Conservation (phyloP, 768 basidiomycete species). For the Roridomyces roridus region DNA sequence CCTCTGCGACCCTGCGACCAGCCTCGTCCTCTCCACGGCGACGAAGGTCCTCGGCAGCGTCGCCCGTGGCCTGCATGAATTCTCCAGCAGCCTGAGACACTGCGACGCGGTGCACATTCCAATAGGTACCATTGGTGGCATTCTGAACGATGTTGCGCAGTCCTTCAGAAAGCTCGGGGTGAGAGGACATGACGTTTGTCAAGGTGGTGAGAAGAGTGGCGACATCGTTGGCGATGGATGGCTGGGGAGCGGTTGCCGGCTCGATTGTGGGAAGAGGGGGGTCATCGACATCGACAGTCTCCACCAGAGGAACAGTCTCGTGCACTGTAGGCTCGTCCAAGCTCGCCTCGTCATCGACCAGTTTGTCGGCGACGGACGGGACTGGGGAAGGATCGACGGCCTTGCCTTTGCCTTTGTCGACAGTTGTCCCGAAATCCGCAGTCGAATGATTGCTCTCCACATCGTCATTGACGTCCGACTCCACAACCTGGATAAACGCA, state of each 20-base stretch:
- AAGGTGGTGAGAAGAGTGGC: conserved; percentile 64
- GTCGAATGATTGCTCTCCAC: conserved; percentile 40
- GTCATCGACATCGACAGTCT: conserved; percentile 32
- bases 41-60: conserved; percentile 51
- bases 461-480: conserved; percentile 39
- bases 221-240: conserved; percentile 69
- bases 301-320: neutral
- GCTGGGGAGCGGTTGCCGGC: conserved; percentile 30
- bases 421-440: conserved; percentile 27
- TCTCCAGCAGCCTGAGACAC: conserved; percentile 64
- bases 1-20: conserved; percentile 64
- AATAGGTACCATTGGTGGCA: conserved; percentile 70
- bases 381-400: conserved; percentile 34
- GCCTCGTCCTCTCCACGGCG: conserved; percentile 69
- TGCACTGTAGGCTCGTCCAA: conserved; percentile 2
- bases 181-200: conserved; percentile 58
- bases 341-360: conserved; percentile 23
- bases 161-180: conserved; percentile 76
- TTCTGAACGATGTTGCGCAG: conserved; percentile 70
- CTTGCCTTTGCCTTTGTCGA: conserved; percentile 59
- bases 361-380: conserved; percentile 30
- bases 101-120: conserved; percentile 65
- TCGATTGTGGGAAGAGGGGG: conserved; percentile 59
- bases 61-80: conserved; percentile 52
- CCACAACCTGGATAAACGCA: conserved; percentile 68